phyloP scores from a whole-genome alignment of 2,329 filamentous ascomycete genomes.

The Pezicula carpinea region DNA sequence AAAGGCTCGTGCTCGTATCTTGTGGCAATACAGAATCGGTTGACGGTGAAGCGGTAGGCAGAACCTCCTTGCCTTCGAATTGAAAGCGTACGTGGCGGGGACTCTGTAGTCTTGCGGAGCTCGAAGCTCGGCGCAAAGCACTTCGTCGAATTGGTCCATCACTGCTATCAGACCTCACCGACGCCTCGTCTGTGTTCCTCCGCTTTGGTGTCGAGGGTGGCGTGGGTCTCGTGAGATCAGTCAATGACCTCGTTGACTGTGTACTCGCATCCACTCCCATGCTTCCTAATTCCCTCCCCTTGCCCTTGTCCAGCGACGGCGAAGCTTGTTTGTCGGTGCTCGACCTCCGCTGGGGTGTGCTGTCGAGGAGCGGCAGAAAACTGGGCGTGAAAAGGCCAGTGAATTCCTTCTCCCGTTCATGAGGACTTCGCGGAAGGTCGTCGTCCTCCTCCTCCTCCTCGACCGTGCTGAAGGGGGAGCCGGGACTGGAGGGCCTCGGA shows the following conservation, averaged over 20 bases:
- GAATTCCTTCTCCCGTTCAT: slow-evolving; percentile 55
- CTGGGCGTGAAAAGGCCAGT: slow-evolving; percentile 58
- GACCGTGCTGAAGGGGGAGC: slow-evolving; percentile 32
- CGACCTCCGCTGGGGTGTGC: slow-evolving; percentile 19
- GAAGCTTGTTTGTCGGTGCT: slow-evolving; percentile 14
- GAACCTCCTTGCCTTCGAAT: slow-evolving; percentile 54
- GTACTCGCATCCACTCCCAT: slow-evolving; percentile 16
- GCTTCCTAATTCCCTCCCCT: slow-evolving; percentile 11
- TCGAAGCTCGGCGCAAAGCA: slow-evolving; percentile 51
- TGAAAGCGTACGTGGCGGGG: slow-evolving; percentile 61
- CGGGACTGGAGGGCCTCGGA: slow-evolving; percentile 32
- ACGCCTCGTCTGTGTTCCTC: slow-evolving; percentile 32
- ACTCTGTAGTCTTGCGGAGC: slow-evolving; percentile 44
- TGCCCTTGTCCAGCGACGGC: slow-evolving; percentile 9
- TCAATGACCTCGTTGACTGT: slow-evolving; percentile 16
- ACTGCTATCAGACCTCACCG: slow-evolving; percentile 48
- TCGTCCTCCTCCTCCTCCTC: slow-evolving; percentile 20
- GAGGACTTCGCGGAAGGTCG: slow-evolving; percentile 37
- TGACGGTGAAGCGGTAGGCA: slow-evolving; percentile 52
- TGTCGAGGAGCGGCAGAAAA: slow-evolving; percentile 58
- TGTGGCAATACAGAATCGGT: slow-evolving; percentile 6
- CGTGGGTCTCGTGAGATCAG: slow-evolving; percentile 16
- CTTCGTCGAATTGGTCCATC: slow-evolving; percentile 47
- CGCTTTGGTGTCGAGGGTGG: slow-evolving; percentile 20
- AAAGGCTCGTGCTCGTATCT: slow-evolving; percentile 9